phyloP scores from a whole-genome alignment of 192 early-diverging fungal genomes.

The Coemansia sp. region DNA sequence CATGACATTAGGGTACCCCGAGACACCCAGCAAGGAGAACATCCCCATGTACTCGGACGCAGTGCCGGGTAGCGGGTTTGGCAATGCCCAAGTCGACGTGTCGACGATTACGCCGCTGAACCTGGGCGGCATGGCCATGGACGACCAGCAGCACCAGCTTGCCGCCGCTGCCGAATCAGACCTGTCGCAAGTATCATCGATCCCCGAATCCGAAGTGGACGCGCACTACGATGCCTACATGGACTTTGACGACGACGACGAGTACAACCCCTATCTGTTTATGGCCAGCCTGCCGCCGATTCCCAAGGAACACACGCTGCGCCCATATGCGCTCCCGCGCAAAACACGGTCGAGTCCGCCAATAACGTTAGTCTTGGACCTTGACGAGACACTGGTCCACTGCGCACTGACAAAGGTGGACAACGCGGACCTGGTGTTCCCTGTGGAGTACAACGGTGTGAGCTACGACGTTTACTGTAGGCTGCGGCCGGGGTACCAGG shows the following conservation, averaged over 20 bases:
- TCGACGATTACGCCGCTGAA: conserved; percentile 4
- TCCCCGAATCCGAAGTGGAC: conserved; percentile 24
- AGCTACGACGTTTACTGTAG: conserved; percentile 61
- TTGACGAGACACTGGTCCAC: conserved; percentile 69
- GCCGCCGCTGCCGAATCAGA: conserved; percentile 8
- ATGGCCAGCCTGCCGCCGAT: conserved; percentile 58
- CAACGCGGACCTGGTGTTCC: conserved; percentile 57
- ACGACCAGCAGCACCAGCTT: neutral
- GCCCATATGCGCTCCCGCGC: conserved; percentile 54
- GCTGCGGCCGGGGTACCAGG: conserved; percentile 58
- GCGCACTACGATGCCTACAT: conserved; percentile 25
- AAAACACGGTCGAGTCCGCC: conserved; percentile 56
- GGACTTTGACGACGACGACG: conserved; percentile 43
- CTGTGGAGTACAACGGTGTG: conserved; percentile 59
- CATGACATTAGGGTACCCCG: conserved; percentile 18
- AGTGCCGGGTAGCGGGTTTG: neutral
- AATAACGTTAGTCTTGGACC: conserved; percentile 61
- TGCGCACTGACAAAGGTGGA: conserved; percentile 54
- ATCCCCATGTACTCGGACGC: conserved; percentile 27
- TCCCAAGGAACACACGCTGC: conserved; percentile 49
- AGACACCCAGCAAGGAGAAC: conserved; percentile 49
- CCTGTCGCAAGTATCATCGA: conserved; percentile 18
- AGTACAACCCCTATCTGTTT: conserved; percentile 49
- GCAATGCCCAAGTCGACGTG: neutral
- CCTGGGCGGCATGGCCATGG: neutral